These are phyloP conservation scores for Sordaria brevicollis DNA, from an alignment of 495 filamentous ascomycete genomes.

Conservation along the genomic window DNA sequence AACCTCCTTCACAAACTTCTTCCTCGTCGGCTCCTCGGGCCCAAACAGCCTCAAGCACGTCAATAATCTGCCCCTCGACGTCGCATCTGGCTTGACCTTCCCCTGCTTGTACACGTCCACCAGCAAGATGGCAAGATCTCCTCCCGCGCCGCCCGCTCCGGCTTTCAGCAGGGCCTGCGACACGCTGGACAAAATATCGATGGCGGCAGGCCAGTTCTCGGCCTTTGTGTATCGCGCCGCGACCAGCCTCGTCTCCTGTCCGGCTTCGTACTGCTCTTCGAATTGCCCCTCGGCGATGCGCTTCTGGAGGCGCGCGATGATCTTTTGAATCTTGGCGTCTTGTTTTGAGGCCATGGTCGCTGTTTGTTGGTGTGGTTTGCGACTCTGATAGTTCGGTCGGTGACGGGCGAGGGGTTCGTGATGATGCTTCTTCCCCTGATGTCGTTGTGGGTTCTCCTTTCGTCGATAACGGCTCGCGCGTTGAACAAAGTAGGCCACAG, in stretches of 20 bases:
- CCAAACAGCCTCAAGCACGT: conserved; percentile 68
- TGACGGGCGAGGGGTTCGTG: not conserved
- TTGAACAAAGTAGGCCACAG: not conserved
- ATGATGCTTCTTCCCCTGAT: not conserved
- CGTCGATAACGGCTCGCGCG: not conserved
- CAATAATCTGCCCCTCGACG: conserved; percentile 47
- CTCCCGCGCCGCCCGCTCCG: conserved; percentile 83
- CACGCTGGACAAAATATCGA: conserved; percentile 77
- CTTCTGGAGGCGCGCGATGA: conserved; percentile 39
- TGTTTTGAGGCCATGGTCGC: not conserved
- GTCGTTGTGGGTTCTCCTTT: not conserved
- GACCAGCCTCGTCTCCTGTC: conserved; percentile 92
- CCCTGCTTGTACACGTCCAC: conserved; percentile 82
- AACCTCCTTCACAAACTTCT: conserved; percentile 81
- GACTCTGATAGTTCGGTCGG: not conserved
- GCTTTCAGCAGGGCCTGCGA: conserved; percentile 77
- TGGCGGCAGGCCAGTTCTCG: conserved; percentile 69
- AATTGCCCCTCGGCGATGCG: conserved; percentile 87
- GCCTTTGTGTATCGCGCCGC: conserved; percentile 85
- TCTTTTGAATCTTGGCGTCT: conserved; percentile 35
- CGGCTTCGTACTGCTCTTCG: conserved; percentile 70
- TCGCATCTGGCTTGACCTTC: conserved; percentile 58
- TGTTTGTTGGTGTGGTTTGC: not conserved
- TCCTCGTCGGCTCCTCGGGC: conserved; percentile 74
- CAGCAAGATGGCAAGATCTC: conserved; percentile 77